A percentile compares a stretch with the other conserved stretches of the same genome.
phyloP scores from a whole-genome alignment of 2,329 filamentous ascomycete species.

The Diaporthe longicolla region DNA sequence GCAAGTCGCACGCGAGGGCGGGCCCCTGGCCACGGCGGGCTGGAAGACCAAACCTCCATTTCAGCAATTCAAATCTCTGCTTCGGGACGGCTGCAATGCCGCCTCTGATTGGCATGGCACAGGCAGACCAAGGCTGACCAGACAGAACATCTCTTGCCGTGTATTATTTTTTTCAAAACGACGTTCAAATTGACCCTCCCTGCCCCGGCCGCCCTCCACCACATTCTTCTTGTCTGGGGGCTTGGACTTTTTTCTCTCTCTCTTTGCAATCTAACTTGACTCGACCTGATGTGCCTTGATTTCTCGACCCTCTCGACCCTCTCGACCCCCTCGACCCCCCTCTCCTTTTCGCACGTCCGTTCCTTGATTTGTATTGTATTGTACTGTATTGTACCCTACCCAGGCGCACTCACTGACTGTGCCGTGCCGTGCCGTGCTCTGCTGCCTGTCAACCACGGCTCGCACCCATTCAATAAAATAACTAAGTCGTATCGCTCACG shows the following conservation, averaged over 20 bases:
- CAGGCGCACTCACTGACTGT: not conserved
- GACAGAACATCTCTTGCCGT: not conserved
- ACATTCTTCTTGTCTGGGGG: conserved; percentile 12
- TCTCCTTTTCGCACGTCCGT: conserved; percentile 21
- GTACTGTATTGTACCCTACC: not conserved
- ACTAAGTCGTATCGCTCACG: conserved; percentile 22
- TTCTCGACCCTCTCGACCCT: conserved; percentile 1
- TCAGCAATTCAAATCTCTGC: conserved; percentile 29
- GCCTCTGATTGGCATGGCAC: conserved; percentile 7
- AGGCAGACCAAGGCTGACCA: not conserved
- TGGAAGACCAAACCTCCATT: conserved; percentile 18
- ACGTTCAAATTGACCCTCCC: conserved; percentile 9
- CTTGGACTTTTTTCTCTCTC: not conserved
- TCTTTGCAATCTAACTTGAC: conserved; percentile 22
- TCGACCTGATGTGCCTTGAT: conserved; percentile 34
- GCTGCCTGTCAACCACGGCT: conserved; percentile 1
- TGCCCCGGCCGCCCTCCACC: conserved; percentile 10
- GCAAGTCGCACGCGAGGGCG: conserved; percentile 16
- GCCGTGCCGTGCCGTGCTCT: not conserved
- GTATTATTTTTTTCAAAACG: not conserved
- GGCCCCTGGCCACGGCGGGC: conserved; percentile 15
- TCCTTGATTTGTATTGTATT: not conserved
- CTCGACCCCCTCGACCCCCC: not conserved
- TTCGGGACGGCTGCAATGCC: conserved; percentile 19
- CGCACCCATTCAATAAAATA: conserved; percentile 25